Percentiles rank a stretch among this genome's conserved stretches.
phyloP scores from a whole-genome alignment of 2,329 filamentous ascomycete genomes.

The Aspergillus cejpii region DNA sequence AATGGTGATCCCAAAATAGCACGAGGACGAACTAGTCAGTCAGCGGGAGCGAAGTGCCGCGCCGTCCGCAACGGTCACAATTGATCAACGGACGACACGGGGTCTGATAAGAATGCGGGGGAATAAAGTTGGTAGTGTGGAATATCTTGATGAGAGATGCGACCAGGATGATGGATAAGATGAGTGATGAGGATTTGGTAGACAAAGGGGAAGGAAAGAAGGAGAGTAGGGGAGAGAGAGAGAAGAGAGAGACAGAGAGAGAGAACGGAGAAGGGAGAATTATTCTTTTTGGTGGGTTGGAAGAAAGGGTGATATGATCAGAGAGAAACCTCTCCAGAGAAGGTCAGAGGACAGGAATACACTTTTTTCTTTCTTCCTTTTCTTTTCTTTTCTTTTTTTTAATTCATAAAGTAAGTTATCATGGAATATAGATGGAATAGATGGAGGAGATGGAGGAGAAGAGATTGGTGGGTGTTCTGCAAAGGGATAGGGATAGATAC shows the following conservation, averaged over 20 bases:
- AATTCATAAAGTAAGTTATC: neutral
- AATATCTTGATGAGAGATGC: slow-evolving; percentile 2
- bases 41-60: slow-evolving; percentile 15
- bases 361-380: too few relatives aligned
- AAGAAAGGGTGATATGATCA: slow-evolving; percentile 4
- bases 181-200: neutral
- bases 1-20: slow-evolving; percentile 26
- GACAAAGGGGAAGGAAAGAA: slow-evolving; percentile 3
- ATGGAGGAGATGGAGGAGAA: neutral
- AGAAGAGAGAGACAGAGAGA: slow-evolving; percentile 7
- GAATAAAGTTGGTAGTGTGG: neutral
- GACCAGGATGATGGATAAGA: slow-evolving; percentile 5
- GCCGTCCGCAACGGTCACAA: slow-evolving; percentile 10
- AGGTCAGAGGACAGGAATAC: neutral
- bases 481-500: neutral
- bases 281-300: too few relatives aligned
- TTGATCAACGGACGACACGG: neutral
- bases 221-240: slow-evolving; percentile 5
- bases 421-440: neutral
- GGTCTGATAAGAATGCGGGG: neutral
- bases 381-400: too few relatives aligned
- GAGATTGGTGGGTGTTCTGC: neutral
- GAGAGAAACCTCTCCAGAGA: neutral
- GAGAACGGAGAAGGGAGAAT: too few relatives aligned
- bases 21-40: slow-evolving; percentile 17